A percentile compares a stretch with the other conserved stretches of the same genome.
Conservation (phyloP, 2,329 filamentous ascomycete genomes). For the Stagonosporopsis cucurbitacearum region DNA sequence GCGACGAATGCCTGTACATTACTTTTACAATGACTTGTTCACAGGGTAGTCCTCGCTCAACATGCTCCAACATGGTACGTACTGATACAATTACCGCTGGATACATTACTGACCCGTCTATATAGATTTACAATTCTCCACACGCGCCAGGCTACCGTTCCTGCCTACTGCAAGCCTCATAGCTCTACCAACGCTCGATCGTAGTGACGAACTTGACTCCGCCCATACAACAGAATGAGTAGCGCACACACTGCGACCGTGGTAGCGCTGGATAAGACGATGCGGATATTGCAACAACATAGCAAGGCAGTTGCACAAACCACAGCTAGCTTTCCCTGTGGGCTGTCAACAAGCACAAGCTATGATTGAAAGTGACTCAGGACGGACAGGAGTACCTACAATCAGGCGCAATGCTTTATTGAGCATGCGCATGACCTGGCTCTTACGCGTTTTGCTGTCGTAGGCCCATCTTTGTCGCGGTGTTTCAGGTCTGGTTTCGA, state of each 20-base stretch:
- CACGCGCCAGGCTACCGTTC: neutral
- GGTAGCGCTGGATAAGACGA: neutral
- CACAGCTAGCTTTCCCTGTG: neutral
- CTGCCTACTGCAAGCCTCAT: neutral
- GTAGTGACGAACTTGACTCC: neutral
- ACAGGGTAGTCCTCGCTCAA: neutral
- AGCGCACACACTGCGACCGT: too few species aligned
- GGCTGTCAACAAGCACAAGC: neutral
- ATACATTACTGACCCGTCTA: neutral
- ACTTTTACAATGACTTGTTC: neutral
- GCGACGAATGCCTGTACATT: neutral
- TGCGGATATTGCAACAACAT: neutral
- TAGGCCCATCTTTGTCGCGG: conserved; percentile 19
- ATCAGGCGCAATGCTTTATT: neutral
- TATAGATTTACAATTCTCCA: neutral
- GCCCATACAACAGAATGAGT: neutral
- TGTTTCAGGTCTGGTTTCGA: conserved; percentile 40
- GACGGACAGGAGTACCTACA: neutral
- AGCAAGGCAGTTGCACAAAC: neutral
- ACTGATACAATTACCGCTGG: neutral
- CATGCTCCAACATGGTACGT: neutral
- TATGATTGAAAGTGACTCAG: neutral
- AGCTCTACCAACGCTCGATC: neutral
- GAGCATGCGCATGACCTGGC: neutral
- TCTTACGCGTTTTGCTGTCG: neutral